phyloP scores from a whole-genome alignment of 2,329 filamentous ascomycete genomes.

The Aspergillus fructus region DNA sequence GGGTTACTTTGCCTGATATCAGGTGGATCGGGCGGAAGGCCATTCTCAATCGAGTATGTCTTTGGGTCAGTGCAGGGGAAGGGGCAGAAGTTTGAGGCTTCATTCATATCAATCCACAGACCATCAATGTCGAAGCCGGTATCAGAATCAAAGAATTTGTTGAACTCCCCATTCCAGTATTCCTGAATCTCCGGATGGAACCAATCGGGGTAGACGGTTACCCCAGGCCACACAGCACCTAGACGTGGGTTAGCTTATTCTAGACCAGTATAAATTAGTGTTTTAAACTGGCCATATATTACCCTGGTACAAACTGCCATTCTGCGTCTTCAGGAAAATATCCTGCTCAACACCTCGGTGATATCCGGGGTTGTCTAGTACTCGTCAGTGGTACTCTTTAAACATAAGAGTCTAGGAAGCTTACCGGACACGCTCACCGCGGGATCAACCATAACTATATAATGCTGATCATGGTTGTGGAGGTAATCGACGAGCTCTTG shows the following conservation, averaged over 20 bases:
- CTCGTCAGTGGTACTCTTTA: not conserved
- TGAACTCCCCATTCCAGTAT: slow-evolving; percentile 72
- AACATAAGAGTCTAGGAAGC: not conserved
- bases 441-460: slow-evolving; percentile 74
- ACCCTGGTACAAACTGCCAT: slow-evolving; percentile 56
- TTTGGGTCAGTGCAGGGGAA: slow-evolving; percentile 57
- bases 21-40: slow-evolving; percentile 59
- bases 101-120: slow-evolving; percentile 74
- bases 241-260: slow-evolving; percentile 1
- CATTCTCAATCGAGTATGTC: slow-evolving; percentile 48
- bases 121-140: slow-evolving; percentile 73
- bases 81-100: slow-evolving; percentile 54
- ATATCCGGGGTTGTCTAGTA: slow-evolving; percentile 54
- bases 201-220: slow-evolving; percentile 74
- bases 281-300: not conserved
- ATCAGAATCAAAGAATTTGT: slow-evolving; percentile 61
- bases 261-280: not conserved
- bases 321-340: slow-evolving; percentile 53
- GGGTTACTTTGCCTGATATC: slow-evolving; percentile 61
- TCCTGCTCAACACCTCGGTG: slow-evolving; percentile 60
- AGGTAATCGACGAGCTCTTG: slow-evolving; percentile 66
- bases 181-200: slow-evolving; percentile 62
- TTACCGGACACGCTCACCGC: slow-evolving; percentile 41
- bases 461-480: slow-evolving; percentile 66
- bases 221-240: slow-evolving; percentile 76